Evolutionary conservation across 305 asterid species (phyloP).

Genomic region (Rubia tinctorum): DNA sequence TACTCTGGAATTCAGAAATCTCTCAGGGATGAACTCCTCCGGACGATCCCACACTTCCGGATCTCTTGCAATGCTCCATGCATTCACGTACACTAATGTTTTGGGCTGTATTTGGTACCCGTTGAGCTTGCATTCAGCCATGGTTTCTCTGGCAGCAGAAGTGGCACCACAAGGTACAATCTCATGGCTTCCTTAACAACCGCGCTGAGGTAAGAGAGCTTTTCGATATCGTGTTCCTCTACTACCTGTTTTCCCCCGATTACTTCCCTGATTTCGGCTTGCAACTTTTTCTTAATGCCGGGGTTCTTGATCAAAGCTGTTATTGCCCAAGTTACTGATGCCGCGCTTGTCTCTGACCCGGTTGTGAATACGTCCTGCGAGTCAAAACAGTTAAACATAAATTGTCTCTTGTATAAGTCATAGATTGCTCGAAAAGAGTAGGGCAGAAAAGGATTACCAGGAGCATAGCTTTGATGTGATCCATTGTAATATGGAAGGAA

Average conservation of each 20-base stretch:
- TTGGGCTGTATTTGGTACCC: neutral
- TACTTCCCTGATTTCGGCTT: neutral
- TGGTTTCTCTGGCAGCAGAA: slow-evolving; percentile 5
- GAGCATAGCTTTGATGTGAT: slow-evolving; percentile 1
- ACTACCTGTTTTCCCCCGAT: neutral
- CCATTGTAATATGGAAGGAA: neutral
- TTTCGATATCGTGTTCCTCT: neutral
- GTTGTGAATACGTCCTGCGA: neutral
- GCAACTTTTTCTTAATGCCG: neutral
- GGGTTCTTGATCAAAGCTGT: neutral
- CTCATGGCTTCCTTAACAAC: neutral
- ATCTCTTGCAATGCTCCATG: slow-evolving; percentile 3
- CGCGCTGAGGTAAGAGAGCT: neutral
- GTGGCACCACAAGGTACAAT: neutral
- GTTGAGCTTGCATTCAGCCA: neutral
- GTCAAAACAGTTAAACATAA: neutral
- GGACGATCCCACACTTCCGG: slow-evolving; percentile 2
- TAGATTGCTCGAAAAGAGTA: too few species aligned
- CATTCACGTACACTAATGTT: neutral
- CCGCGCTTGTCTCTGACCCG: slow-evolving; percentile 4
- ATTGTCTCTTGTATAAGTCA: too few species aligned
- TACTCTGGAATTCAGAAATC: neutral
- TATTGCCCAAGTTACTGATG: neutral
- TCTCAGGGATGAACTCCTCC: neutral
- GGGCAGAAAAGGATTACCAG: neutral